These are phyloP conservation scores for Perkinsus olseni DNA, from an alignment of 169 alveolate species.

Conservation along the genomic window DNA sequence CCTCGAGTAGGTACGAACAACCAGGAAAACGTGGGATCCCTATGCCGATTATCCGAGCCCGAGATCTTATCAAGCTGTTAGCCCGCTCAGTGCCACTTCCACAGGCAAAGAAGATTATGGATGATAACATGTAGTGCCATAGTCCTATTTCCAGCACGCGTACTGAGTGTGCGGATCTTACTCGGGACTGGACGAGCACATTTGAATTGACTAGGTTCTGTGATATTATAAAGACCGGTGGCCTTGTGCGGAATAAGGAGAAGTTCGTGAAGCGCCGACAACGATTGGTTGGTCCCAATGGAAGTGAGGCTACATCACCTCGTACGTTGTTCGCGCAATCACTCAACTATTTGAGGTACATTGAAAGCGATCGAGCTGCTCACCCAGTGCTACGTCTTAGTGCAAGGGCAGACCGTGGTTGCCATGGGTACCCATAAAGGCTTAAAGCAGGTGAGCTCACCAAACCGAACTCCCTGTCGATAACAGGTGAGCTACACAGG, in stretches of 20 bases:
- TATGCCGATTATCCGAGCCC: slow-evolving; percentile 69
- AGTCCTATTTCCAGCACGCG: too few species aligned
- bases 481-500: slow-evolving; percentile 14
- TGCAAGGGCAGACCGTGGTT: slow-evolving; percentile 90
- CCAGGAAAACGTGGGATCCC: slow-evolving; percentile 97
- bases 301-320: slow-evolving; percentile 33
- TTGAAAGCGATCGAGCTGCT: slow-evolving; percentile 92
- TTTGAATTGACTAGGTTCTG: slow-evolving; percentile 47
- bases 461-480: background rate
- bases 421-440: slow-evolving; percentile 91
- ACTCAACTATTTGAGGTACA: slow-evolving; percentile 51
- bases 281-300: slow-evolving; percentile 98
- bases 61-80: slow-evolving; percentile 94
- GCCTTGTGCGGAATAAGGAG: slow-evolving; percentile 84
- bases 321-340: too few species aligned
- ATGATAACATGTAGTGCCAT: slow-evolving; percentile 45
- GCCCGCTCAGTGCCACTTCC: slow-evolving; percentile 97
- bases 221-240: slow-evolving; percentile 95
- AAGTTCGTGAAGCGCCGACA: slow-evolving; percentile 96
- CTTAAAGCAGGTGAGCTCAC: slow-evolving; percentile 75
- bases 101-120: slow-evolving; percentile 91
- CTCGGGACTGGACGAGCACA: background rate
- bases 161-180: too few species aligned
- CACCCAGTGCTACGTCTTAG: slow-evolving; percentile 95
- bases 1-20: slow-evolving; percentile 64